Evolutionary conservation across 345 rosid species (phyloP), one percentile per base, ranked within the genome.

Genomic region (Bruguiera parviflora): DNA sequence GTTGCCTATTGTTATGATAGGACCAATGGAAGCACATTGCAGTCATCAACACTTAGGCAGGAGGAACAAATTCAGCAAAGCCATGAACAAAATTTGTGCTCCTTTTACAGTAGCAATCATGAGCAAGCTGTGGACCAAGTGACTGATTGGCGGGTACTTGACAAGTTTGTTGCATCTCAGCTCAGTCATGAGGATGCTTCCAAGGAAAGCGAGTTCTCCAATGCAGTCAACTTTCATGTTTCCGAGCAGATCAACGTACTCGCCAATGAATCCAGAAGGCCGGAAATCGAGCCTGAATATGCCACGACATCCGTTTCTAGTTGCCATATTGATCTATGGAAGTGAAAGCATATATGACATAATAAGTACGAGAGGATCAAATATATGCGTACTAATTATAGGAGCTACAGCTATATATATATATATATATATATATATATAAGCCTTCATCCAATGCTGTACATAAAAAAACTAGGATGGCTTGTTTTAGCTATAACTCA

Each of bases 151-250:
- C 86, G 99, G 49, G 89, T 90, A 20, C 89, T 96, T 22, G 98
- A 96, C 78, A 92, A 96, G 68, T 92, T 96, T 67, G 97, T 96
- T 5, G 99, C 99, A 2, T 96, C 96, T 65, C 99, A 96, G 81
- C 84, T 96, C 13, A 92, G 97, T 80, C 87, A 90, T 43, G 99
- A 88, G 58, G 88, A 89, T 64, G 91, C 79, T 25, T 71, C 75
- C 2, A 78, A 79, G 80, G 87, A 75, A 63, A 47, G 61, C 56
- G 76, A 63, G 31, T 80, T 74, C 75, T 31, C 82, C 15, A 74
- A 66, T 71, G 70, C 79, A 5, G 59, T 80, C 6, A 65, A 73
- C 35, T 86, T 80, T 75, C 79, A 78, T 33, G 83, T 77, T 51
- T 75, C 73, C 16, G 84, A 84, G 66, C 83, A 88, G 69, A 71